phyloP scores from a whole-genome alignment of 148 eudicot genomes.

The Fagopyrum esculentum region DNA sequence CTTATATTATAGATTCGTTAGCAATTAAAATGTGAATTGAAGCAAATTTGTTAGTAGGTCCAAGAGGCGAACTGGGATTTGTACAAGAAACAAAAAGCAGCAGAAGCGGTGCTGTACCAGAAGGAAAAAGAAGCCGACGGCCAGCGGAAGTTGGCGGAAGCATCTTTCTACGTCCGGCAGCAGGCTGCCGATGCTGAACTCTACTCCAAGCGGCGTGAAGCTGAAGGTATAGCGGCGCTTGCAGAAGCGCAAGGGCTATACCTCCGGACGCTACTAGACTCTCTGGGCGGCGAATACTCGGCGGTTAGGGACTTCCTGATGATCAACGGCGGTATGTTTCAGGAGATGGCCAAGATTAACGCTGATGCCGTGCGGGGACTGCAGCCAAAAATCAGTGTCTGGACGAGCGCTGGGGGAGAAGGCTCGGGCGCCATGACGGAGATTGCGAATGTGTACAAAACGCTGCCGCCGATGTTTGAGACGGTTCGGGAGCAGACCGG shows the following conservation, averaged over 20 bases:
- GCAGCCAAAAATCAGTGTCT: constrained; percentile 48
- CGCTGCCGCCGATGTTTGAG: constrained; percentile 52
- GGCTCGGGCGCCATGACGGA: constrained; percentile 34
- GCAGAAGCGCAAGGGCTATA: constrained; percentile 47
- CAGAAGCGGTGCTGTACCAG: constrained; percentile 40
- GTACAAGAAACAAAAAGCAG: constrained; percentile 44
- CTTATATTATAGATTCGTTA: no score
- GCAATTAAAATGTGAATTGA: not conserved
- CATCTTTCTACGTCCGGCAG: constrained; percentile 30
- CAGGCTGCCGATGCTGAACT: constrained; percentile 49
- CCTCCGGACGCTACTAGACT: constrained; percentile 30
- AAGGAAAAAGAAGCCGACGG: constrained; percentile 35
- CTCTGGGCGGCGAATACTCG: constrained; percentile 34
- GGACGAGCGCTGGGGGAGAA: constrained; percentile 34
- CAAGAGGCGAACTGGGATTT: constrained; percentile 64
- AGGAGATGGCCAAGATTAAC: constrained; percentile 47
- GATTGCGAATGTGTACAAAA: constrained; percentile 35
- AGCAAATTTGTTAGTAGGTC: constrained; percentile 23
- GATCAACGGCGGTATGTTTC: constrained; percentile 45
- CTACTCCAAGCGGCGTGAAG: constrained; percentile 42
- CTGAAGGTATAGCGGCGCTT: constrained; percentile 34
- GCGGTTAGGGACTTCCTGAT: constrained; percentile 51
- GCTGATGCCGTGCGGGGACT: constrained; percentile 40
- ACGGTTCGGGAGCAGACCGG: constrained; percentile 57
- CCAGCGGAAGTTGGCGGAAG: constrained; percentile 31